A percentile compares a stretch with the other conserved stretches of the same genome.
Conservation (phyloP, 345 rosid genomes). For the Eutrema heterophyllum region DNA sequence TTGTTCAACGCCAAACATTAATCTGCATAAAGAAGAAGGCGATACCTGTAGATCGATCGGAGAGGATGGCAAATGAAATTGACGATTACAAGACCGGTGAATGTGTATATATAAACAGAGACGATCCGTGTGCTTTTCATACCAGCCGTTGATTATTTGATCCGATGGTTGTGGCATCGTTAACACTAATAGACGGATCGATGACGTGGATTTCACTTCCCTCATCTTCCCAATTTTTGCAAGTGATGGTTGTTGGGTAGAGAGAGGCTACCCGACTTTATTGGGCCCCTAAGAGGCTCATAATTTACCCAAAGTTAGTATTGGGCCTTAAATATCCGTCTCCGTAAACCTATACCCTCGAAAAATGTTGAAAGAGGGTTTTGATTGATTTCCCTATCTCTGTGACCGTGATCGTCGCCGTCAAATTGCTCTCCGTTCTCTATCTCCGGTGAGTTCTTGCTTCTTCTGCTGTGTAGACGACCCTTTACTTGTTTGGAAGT, state of each 20-base stretch:
- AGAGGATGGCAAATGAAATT: background rate
- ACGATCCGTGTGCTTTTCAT: background rate
- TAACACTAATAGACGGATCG: background rate
- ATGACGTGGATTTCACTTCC: conserved; percentile 15
- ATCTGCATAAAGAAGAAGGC: background rate
- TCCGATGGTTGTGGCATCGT: background rate
- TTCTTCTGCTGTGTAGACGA: background rate
- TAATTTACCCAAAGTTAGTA: background rate
- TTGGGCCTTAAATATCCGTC: background rate
- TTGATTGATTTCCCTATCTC: background rate
- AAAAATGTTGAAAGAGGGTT: background rate
- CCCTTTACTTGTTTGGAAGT: background rate
- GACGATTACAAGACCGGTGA: background rate
- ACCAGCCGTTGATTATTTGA: background rate
- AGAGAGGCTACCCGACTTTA: background rate
- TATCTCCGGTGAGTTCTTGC: conserved; percentile 4
- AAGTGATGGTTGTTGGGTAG: too few relatives aligned
- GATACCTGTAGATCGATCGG: background rate
- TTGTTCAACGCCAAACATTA: background rate
- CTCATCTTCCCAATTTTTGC: background rate
- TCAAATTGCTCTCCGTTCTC: background rate
- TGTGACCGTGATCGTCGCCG: conserved; percentile 17
- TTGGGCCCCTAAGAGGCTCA: background rate
- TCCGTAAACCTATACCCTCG: background rate
- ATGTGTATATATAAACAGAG: background rate